Conservation (phyloP, 306 rosid species). For the Quercus wislizeni region DNA sequence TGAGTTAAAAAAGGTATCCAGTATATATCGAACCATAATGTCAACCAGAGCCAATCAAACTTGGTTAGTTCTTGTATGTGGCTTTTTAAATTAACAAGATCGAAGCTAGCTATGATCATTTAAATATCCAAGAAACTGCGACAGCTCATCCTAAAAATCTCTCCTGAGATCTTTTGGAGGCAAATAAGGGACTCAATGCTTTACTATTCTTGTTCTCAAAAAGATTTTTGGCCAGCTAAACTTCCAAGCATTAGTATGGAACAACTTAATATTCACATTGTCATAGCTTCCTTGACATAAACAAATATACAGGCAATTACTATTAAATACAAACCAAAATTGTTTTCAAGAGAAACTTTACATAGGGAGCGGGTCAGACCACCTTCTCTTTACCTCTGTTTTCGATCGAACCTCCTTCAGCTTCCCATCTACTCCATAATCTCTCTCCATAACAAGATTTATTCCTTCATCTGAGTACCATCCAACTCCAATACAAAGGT, state of each 20-base stretch:
- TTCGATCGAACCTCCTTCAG: conserved; percentile 80
- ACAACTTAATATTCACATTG: neutral
- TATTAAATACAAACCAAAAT: conserved; percentile 12
- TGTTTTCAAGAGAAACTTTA: conserved; percentile 18
- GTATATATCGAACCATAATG: no score
- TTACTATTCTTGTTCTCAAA: neutral
- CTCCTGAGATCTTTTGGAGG: neutral
- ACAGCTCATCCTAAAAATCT: no score
- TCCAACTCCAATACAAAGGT: conserved; percentile 87
- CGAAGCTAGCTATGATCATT: no score
- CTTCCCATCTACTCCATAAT: conserved; percentile 86
- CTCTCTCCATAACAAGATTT: conserved; percentile 95
- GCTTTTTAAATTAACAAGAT: no score
- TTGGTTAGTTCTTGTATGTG: no score
- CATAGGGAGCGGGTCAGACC: conserved; percentile 51
- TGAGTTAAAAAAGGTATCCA: no score
- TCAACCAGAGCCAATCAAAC: no score
- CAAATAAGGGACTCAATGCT: neutral
- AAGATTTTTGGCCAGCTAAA: neutral
- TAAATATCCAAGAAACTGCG: no score
- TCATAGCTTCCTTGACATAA: neutral
- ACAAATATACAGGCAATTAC: conserved; percentile 21
- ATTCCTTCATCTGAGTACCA: conserved; percentile 97
- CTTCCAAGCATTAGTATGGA: neutral
- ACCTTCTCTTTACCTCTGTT: conserved; percentile 79